These are phyloP conservation scores for Rhododendron simsii DNA, from an alignment of 148 eudicot species.

Conservation along the genomic window DNA sequence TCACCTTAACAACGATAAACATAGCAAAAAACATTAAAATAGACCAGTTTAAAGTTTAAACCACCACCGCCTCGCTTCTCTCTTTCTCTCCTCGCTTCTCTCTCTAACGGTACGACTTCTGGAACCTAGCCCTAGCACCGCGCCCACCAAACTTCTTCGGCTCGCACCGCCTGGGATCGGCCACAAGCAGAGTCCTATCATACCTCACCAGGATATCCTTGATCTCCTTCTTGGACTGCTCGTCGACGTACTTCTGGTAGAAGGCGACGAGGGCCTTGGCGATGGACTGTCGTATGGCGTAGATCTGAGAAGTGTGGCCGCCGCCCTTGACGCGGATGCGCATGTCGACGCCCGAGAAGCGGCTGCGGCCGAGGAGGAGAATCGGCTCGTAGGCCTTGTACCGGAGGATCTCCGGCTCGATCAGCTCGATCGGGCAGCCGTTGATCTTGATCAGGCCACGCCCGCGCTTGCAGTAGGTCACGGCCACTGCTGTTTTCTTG, in stretches of 20 bases:
- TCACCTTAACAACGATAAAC: neutral
- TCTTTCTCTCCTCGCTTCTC: neutral
- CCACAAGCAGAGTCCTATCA: conserved; percentile 23
- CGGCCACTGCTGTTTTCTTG: conserved; percentile 33
- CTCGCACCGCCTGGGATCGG: conserved; percentile 26
- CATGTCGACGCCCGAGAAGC: conserved; percentile 29
- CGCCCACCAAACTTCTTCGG: conserved; percentile 33
- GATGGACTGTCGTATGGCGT: conserved; percentile 25
- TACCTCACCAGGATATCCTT: conserved; percentile 26
- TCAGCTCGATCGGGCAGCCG: conserved; percentile 30
- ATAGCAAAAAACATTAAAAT: neutral
- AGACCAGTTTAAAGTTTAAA: neutral
- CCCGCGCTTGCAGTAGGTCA: conserved; percentile 32
- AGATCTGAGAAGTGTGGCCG: conserved; percentile 28
- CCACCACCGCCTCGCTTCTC: neutral
- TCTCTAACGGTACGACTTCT: conserved; percentile 26
- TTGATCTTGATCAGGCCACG: conserved; percentile 38
- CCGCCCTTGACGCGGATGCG: conserved; percentile 28
- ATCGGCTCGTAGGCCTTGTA: conserved; percentile 28
- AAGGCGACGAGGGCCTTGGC: conserved; percentile 27
- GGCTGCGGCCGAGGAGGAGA: conserved; percentile 29
- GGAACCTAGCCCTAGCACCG: conserved; percentile 33
- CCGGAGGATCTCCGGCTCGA: conserved; percentile 28
- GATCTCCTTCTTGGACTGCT: conserved; percentile 31
- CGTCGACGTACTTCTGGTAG: conserved; percentile 29